A percentile compares a stretch with the other conserved stretches of the same genome.
phyloP scores from a whole-genome alignment of 2,329 filamentous ascomycete genomes.

The Aaosphaeria pasadenensis region DNA sequence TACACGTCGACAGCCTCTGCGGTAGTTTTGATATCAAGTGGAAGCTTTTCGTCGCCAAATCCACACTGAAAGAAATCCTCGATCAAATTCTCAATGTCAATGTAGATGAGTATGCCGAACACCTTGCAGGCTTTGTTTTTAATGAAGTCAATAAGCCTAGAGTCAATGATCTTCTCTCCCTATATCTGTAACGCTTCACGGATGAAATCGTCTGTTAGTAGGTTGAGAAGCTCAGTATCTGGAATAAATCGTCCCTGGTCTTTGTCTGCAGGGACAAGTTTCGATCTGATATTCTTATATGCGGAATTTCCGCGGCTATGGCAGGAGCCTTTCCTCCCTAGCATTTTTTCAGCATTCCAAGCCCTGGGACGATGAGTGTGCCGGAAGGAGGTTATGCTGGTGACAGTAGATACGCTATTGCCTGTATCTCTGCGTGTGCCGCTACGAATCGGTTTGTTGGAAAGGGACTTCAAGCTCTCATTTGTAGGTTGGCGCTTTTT shows the following conservation, averaged over 20 bases:
- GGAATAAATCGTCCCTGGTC: background rate
- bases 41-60: constrained; percentile 5
- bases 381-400: background rate
- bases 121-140: constrained; percentile 3
- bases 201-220: background rate
- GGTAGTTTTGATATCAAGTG: background rate
- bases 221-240: background rate
- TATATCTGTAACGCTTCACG: background rate
- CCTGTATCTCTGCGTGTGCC: background rate
- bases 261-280: background rate
- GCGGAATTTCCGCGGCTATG: no score
- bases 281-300: background rate
- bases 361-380: no score
- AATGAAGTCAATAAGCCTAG: constrained; percentile 2
- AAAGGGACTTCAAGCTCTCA: background rate
- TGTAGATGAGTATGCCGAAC: constrained; percentile 6
- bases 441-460: background rate
- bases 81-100: constrained; percentile 2
- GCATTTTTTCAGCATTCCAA: background rate
- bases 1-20: background rate
- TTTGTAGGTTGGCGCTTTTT: background rate
- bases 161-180: background rate
- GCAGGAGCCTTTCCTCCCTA: background rate
- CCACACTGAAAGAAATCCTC: constrained; percentile 5
- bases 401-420: background rate